Conservation (phyloP, 164 flowering plant species). For the Annona squamosa region DNA sequence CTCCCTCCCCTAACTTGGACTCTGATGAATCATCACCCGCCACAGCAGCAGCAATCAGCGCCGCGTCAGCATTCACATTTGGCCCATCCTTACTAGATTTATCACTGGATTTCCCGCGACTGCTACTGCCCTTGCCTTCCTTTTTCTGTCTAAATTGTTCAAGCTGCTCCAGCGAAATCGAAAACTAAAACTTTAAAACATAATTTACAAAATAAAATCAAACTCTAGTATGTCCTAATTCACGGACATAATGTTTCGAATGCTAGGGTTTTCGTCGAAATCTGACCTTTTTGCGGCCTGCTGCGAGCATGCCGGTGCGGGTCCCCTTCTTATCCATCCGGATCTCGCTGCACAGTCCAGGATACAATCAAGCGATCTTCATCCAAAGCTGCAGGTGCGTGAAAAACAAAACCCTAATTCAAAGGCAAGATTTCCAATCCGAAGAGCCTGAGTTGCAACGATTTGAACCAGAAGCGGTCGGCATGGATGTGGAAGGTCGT, state of each 20-base stretch:
- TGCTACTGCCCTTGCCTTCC: constrained; percentile 54
- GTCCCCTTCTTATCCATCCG: constrained; percentile 77
- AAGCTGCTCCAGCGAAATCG: constrained; percentile 36
- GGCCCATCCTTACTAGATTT: constrained; percentile 43
- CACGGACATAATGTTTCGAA: constrained; percentile 2
- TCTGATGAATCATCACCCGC: constrained; percentile 13
- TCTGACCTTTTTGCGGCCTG: constrained; percentile 75
- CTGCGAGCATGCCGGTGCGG: constrained; percentile 81
- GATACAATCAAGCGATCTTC: neutral
- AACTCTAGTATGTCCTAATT: neutral
- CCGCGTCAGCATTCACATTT: constrained; percentile 18
- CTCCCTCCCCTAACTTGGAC: constrained; percentile 14
- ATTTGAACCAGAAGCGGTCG: neutral
- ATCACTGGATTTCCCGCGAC: constrained; percentile 43
- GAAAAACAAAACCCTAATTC: constrained; percentile 12
- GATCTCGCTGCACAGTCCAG: constrained; percentile 3
- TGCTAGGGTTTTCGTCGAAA: neutral
- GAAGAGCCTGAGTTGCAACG: neutral
- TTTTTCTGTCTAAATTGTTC: constrained; percentile 89
- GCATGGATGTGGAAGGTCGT: neutral
- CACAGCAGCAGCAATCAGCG: constrained; percentile 5
- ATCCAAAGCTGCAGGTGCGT: neutral
- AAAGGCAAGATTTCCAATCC: neutral
- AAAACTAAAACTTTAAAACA: neutral
- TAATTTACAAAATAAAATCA: neutral